Evolutionary conservation across 2,329 filamentous ascomycete species (phyloP).

Genomic region (Colletotrichum abscissum): DNA sequence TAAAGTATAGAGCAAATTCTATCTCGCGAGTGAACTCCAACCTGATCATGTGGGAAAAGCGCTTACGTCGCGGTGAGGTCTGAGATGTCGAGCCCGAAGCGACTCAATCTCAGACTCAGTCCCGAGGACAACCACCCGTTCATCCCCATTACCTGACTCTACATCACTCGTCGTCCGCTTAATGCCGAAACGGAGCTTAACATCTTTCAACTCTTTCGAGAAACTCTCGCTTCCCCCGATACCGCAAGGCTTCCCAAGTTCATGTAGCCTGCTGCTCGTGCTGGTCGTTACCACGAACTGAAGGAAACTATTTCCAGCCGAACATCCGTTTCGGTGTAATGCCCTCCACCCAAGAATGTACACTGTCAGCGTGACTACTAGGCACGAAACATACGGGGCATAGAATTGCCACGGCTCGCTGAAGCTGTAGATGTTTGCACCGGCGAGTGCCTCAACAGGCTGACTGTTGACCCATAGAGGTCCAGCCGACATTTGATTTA

Average conservation of each 20-base stretch:
- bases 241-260: not conserved
- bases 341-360: not conserved
- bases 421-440: not conserved
- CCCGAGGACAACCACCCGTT: not conserved
- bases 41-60: too few relatives aligned
- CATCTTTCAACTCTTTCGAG: not conserved
- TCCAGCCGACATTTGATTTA: not conserved
- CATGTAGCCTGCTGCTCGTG: not conserved
- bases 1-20: too few relatives aligned
- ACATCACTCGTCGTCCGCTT: not conserved
- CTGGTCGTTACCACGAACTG: slow-evolving; percentile 5
- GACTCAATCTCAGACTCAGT: not conserved
- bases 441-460: not conserved
- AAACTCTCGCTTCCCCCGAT: not conserved
- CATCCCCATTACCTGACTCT: not conserved
- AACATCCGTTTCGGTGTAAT: not conserved
- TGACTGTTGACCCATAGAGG: not conserved
- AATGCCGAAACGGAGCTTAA: not conserved
- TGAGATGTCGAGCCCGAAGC: not conserved
- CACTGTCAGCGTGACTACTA: not conserved
- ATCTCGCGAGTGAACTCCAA: too few relatives aligned
- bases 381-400: slow-evolving; percentile 1
- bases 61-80: not conserved
- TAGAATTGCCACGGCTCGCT: not conserved
- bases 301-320: not conserved